Conservation (phyloP, 2,329 filamentous ascomycete species). For the Penicillium sp. region DNA sequence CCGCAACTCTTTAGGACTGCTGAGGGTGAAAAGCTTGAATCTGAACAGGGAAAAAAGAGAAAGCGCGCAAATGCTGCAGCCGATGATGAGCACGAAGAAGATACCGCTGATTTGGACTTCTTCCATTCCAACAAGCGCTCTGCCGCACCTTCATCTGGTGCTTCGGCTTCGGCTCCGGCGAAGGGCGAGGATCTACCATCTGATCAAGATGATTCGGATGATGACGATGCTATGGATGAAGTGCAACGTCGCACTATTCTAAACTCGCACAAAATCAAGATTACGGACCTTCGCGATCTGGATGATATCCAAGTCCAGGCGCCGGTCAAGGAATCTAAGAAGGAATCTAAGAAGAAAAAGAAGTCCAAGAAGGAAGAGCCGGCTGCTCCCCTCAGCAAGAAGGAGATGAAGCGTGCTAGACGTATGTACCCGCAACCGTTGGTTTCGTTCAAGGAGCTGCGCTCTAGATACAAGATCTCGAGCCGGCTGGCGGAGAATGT, state of each 20-base stretch:
- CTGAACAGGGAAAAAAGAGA: conserved; percentile 34
- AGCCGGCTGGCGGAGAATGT: conserved; percentile 75
- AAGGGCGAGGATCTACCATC: conserved; percentile 13
- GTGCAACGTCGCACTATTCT: conserved; percentile 73
- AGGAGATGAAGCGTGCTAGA: conserved; percentile 51
- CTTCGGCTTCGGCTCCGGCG: conserved; percentile 13
- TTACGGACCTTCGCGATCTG: conserved; percentile 68
- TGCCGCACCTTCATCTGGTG: conserved; percentile 17
- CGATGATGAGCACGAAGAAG: conserved; percentile 23
- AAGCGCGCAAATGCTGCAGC: conserved; percentile 32
- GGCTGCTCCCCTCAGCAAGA: conserved; percentile 41
- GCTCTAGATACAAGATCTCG: conserved; percentile 70
- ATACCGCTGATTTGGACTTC: conserved; percentile 35
- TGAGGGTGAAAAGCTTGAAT: conserved; percentile 30
- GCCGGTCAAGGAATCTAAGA: conserved; percentile 25
- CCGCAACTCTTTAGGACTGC: conserved; percentile 39
- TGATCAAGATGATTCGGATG: conserved; percentile 25
- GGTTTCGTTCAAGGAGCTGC: conserved; percentile 71
- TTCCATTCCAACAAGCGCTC: conserved; percentile 34
- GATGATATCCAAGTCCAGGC: conserved; percentile 32
- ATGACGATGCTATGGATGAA: conserved; percentile 54
- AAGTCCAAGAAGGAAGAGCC: conserved; percentile 53
- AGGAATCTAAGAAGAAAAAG: conserved; percentile 51
- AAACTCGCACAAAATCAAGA: conserved; percentile 79
- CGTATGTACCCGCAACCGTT: conserved; percentile 78